A percentile compares a stretch with the other conserved stretches of the same genome.
These are phyloP conservation scores for Trichoderma sp. DNA, from an alignment of 2,329 filamentous ascomycete species.

Conservation along the genomic window DNA sequence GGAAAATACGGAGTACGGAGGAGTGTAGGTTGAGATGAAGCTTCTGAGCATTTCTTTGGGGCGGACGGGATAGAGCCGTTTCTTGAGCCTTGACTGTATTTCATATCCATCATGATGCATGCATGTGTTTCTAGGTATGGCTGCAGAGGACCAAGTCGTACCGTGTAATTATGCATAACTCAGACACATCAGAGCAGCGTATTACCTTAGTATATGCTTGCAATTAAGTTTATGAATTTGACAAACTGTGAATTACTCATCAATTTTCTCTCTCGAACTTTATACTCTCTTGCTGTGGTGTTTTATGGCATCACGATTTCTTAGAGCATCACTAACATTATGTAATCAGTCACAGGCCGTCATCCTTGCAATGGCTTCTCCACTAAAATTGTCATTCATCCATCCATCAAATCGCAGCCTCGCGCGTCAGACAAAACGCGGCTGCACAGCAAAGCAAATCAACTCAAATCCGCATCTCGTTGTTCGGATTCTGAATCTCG, in stretches of 20 bases:
- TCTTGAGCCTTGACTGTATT: not conserved
- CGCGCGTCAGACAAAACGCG: conserved; percentile 5
- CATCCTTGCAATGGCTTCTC: not conserved
- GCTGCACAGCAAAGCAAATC: not conserved
- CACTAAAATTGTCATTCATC: conserved; percentile 5
- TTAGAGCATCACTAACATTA: not conserved
- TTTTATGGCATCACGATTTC: not conserved
- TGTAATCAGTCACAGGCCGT: not conserved
- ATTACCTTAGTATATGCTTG: not conserved
- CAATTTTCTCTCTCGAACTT: not conserved
- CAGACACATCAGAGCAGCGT: not conserved
- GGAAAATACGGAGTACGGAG: not conserved
- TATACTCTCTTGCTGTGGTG: not conserved
- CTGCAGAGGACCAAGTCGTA: not conserved
- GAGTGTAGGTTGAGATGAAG: not conserved
- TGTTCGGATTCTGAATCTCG: not conserved
- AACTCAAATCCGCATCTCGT: not conserved
- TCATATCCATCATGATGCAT: not conserved
- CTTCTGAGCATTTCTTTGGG: not conserved
- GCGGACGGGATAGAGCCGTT: not conserved
- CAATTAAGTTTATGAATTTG: not conserved
- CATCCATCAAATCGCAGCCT: not conserved
- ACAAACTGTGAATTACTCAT: not conserved
- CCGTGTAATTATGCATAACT: not conserved
- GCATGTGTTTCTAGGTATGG: not conserved